These are phyloP conservation scores for Dovyalis caffra DNA, from an alignment of 345 rosid species.

Conservation along the genomic window DNA sequence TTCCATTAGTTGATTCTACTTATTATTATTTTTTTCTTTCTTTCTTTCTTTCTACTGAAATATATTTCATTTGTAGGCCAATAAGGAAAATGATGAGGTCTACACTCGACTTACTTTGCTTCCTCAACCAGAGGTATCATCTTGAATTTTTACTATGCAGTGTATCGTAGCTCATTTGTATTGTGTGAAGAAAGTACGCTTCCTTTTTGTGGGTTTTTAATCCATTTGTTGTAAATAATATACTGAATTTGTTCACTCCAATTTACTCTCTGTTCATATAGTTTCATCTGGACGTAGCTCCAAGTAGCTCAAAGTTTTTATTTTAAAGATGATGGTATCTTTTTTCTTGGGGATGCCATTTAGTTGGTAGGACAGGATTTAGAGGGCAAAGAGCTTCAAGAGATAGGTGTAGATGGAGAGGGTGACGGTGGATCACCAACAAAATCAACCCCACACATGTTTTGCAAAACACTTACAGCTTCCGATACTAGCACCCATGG, in stretches of 20 bases:
- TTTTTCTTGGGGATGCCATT: conserved; percentile 20
- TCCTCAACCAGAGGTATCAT: conserved; percentile 69
- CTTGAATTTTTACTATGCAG: background rate
- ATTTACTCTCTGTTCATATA: conserved; percentile 1
- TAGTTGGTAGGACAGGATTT: conserved; percentile 50
- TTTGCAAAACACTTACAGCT: conserved; percentile 87
- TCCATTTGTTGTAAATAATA: background rate
- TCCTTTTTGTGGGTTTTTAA: background rate
- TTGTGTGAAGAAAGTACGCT: background rate
- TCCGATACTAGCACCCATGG: conserved; percentile 96
- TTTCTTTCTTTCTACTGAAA: background rate
- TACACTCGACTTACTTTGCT: conserved; percentile 71
- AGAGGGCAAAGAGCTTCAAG: conserved; percentile 51
- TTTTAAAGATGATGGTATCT: conserved; percentile 10
- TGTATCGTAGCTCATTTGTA: background rate
- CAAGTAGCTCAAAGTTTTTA: too few relatives aligned
- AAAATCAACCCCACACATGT: conserved; percentile 76
- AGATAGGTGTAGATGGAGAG: conserved; percentile 51
- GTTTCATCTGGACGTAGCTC: conserved; percentile 6
- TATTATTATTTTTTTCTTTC: conserved; percentile 3
- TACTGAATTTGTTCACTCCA: background rate
- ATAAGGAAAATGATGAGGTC: conserved; percentile 86
- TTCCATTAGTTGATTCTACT: background rate
- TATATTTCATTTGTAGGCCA: conserved; percentile 46
- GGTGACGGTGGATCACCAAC: conserved; percentile 48